Evolutionary conservation across 495 filamentous ascomycete species (phyloP), one percentile per base, ranked within the genome.

Genomic region (Xylaria scruposa): DNA sequence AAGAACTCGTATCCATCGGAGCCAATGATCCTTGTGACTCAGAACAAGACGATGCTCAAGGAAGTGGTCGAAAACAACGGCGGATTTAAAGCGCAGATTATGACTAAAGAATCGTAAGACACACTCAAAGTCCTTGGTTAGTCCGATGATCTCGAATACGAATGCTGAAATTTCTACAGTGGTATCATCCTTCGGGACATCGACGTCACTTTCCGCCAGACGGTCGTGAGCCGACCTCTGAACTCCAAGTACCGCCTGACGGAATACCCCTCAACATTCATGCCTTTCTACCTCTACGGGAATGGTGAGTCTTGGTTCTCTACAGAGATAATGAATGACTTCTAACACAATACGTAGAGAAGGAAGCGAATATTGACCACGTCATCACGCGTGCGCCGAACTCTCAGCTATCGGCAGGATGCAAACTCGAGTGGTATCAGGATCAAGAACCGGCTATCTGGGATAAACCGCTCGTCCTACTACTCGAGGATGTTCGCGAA

Each of bases 251-350:
- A 78, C 67, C 79, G 77, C n/a, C 80, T 83, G 49, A 21, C 19
- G 8, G 36, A 53, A 1, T 86, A 85, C 63, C 84, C 72, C 3
- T 53, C 64, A 12, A 54, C 53, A 13, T 76, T 62, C 56, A 82
- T 82, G 77, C 83, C 85, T 4, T 85, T 86, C 70, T 86, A 87
- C 53, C 76, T 84, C 36, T 86, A 87, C 73, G 83, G 83, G 44
- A 79, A 10, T 21, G 63, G 70, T 72, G 44, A 68, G 64, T 63
- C 0, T 4, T 9, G 7, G 67, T 33, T 58, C 44, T 13, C 40
- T 17, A 0, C 24, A 4, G 40, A 2, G 7, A 4, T 29, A n/a
- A 2, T 0, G 1, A 38, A 47, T 4, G 1, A 38, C 8, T 10
- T 8, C 31, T 68, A 0, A 67, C 56, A 54, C 44, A 31, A 51